Conservation (phyloP, 1,284 basidiomycete species). For the Phaffia rhodozyma region DNA sequence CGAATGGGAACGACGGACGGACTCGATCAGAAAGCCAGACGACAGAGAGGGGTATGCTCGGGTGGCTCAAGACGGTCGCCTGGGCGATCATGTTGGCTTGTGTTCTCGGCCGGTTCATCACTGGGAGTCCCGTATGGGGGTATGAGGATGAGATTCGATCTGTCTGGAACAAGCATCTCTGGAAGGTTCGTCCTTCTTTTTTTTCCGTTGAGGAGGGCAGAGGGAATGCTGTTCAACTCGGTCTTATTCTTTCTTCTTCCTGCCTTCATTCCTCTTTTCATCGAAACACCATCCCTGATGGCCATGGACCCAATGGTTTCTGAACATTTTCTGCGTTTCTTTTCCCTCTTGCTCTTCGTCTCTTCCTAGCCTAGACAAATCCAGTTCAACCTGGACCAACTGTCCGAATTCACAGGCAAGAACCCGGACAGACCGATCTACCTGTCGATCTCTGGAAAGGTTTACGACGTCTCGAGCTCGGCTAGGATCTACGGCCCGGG, state of each 20-base stretch:
- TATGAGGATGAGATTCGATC: constrained; percentile 38
- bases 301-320: no score
- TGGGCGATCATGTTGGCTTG: constrained; percentile 44
- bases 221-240: no score
- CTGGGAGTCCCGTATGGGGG: constrained; percentile 67
- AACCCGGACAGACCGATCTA: constrained; percentile 63
- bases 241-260: neutral
- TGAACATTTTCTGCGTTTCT: neutral
- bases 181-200: neutral
- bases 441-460: constrained; percentile 79
- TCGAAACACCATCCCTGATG: no score
- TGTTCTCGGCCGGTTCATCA: constrained; percentile 64
- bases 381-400: constrained; percentile 29
- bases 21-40: constrained; percentile 6
- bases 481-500: constrained; percentile 77
- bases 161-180: constrained; percentile 3
- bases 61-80: constrained; percentile 49
- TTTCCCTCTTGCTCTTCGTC: constrained; percentile 28
- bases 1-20: neutral
- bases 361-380: constrained; percentile 6
- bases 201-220: neutral
- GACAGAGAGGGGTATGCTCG: constrained; percentile 14
- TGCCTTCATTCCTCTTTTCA: neutral
- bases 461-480: constrained; percentile 75
- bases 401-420: constrained; percentile 63